Evolutionary conservation across 2,329 filamentous ascomycete genomes (phyloP), one percentile per base, ranked within the genome.

Genomic region (Laburnicola sp.): DNA sequence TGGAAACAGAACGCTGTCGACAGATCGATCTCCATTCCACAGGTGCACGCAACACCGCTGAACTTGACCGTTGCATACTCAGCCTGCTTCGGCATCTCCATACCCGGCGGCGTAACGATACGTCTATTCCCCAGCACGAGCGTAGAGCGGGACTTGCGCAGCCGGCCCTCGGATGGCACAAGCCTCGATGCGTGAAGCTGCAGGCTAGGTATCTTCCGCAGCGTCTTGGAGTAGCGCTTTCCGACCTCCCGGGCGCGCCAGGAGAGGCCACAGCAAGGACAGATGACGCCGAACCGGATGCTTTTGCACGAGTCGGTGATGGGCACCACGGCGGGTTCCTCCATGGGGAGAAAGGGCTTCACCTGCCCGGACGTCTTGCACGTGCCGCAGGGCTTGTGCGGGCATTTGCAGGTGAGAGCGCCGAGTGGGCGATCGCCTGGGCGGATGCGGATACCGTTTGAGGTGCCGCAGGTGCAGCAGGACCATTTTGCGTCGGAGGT

Each of bases 221-320:
- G 31, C 3, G 30, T 48, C 50, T 48, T 60, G 27, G 47, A 58
- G 11, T 38, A 47, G 6, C 46, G 23, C 32, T 45, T 45, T 2
- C 48, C 46, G 10, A 46, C 26, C 25, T 53, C 43, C 23, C 54
- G 44, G 6, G 60, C 65, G 6, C 58, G 54, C 63, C 62, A 65
- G 26, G 58, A 60, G 1, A 62, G 31, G 7, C 66, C 66, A 35
- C 65, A 68, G 4, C 34, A 48, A 16, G 51, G 44, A 40, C 66
- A 69, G 6, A 67, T 44, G 34, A 64, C 58, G 21, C 66, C 65
- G 46, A 64, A 68, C 1, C 45, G 53, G 11, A 66, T 32, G 3
- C 44, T 31, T n/a, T 53, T 51, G 37, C 22, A 34, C 3, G 21
- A 32, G 2, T 56, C 56, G 16, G 53, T 39, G 8, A 58, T 40